Conservation (phyloP, 75 land plant genomes). For the Sequoiadendron giganteum region DNA sequence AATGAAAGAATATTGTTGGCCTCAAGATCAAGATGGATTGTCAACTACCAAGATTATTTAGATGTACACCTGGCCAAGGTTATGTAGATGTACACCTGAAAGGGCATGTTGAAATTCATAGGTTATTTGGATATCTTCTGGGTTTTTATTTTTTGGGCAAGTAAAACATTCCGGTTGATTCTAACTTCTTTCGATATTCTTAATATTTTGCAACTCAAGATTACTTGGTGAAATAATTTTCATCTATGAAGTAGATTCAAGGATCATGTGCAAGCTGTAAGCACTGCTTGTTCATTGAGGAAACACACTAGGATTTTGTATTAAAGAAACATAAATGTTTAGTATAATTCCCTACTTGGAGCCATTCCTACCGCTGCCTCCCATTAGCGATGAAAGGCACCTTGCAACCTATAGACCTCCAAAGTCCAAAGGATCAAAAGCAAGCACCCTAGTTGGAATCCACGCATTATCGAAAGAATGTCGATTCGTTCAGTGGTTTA, state of each 20-base stretch:
- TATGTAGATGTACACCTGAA: too few relatives aligned
- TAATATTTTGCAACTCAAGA: too few relatives aligned
- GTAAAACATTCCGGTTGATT: too few relatives aligned
- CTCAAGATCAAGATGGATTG: too few relatives aligned
- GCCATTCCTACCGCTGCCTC: slow-evolving; percentile 45
- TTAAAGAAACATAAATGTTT: slow-evolving; percentile 33
- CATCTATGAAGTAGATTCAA: slow-evolving; percentile 37
- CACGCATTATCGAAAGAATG: slow-evolving; percentile 48
- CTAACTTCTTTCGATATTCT: too few relatives aligned
- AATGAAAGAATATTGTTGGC: too few relatives aligned
- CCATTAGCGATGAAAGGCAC: slow-evolving; percentile 61
- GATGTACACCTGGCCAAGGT: too few relatives aligned
- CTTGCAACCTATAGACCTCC: slow-evolving; percentile 66
- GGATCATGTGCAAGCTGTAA: slow-evolving; percentile 55
- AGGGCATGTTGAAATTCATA: too few relatives aligned
- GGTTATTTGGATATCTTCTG: too few relatives aligned
- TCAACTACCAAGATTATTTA: too few relatives aligned
- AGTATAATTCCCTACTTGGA: slow-evolving; percentile 45
- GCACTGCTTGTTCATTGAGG: slow-evolving; percentile 56
- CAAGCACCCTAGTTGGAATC: slow-evolving; percentile 37
- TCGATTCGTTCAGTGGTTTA: slow-evolving; percentile 10
- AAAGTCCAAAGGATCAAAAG: slow-evolving; percentile 42
- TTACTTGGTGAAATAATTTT: too few relatives aligned
- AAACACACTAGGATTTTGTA: slow-evolving; percentile 45
- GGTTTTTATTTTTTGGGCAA: too few relatives aligned